Conservation (phyloP, 2,329 filamentous ascomycete species). For the Dothiorella sarmentorum region DNA sequence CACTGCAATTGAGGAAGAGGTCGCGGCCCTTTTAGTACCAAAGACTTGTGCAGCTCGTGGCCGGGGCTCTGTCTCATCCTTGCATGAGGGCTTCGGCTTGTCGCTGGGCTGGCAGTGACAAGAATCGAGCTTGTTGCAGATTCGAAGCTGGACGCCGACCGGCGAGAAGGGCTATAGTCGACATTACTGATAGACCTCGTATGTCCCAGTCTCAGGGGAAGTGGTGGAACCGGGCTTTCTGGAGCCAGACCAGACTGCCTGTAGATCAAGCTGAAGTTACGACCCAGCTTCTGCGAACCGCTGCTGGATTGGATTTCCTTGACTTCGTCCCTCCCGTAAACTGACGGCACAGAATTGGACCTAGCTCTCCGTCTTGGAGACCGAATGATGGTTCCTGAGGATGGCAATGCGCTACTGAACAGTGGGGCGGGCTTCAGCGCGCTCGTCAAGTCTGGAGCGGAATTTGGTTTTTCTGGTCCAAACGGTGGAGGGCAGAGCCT, state of each 20-base stretch:
- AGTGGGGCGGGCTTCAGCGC: background rate
- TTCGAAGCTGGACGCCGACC: slow-evolving; percentile 39
- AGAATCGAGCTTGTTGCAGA: slow-evolving; percentile 43
- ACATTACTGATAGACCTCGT: slow-evolving; percentile 26
- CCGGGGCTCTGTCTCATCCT: slow-evolving; percentile 36
- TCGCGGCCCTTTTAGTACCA: slow-evolving; percentile 31
- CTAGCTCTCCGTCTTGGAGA: slow-evolving; percentile 6
- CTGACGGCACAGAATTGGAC: slow-evolving; percentile 15
- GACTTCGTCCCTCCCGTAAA: background rate
- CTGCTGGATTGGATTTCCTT: slow-evolving; percentile 20
- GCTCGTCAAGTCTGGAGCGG: slow-evolving; percentile 5
- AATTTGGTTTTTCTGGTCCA: background rate
- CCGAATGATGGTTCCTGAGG: background rate
- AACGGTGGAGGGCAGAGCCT: background rate
- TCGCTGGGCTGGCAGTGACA: slow-evolving; percentile 35
- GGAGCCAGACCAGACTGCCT: slow-evolving; percentile 36
- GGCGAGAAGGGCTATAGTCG: slow-evolving; percentile 33
- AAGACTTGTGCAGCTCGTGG: slow-evolving; percentile 33
- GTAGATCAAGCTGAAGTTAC: slow-evolving; percentile 22
- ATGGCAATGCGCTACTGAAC: background rate
- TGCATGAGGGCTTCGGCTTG: slow-evolving; percentile 25
- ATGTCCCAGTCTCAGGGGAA: slow-evolving; percentile 36
- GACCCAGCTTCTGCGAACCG: slow-evolving; percentile 21
- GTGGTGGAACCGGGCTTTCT: slow-evolving; percentile 41
- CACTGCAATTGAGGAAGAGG: slow-evolving; percentile 20